Conservation (phyloP, 1,139 yeast species). For the Candida sojae region DNA sequence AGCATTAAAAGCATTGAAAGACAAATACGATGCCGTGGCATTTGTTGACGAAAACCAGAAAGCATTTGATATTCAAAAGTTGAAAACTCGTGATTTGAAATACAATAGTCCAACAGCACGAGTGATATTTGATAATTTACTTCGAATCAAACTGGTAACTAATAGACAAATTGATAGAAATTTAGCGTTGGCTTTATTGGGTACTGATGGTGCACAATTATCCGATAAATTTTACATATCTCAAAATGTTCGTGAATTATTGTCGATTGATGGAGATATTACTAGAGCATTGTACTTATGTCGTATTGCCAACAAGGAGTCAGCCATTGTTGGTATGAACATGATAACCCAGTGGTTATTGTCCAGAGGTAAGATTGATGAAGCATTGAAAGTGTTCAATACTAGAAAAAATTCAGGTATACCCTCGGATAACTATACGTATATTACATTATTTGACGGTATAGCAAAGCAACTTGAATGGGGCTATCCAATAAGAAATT, state of each 20-base stretch:
- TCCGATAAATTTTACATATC: conserved; percentile 58
- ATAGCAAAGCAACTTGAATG: conserved; percentile 43
- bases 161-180: conserved; percentile 39
- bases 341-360: conserved; percentile 53
- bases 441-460: conserved; percentile 59
- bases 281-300: conserved; percentile 57
- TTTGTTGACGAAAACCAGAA: conserved; percentile 17
- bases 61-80: conserved; percentile 14
- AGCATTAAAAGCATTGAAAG: neutral
- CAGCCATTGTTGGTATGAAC: conserved; percentile 65
- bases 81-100: conserved; percentile 23
- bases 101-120: conserved; percentile 20
- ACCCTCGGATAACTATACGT: conserved; percentile 52
- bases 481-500: conserved; percentile 30
- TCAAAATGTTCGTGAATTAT: conserved; percentile 50
- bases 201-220: conserved; percentile 56
- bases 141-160: conserved; percentile 25
- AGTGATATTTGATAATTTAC: conserved; percentile 31
- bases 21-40: conserved; percentile 19
- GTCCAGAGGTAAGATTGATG: conserved; percentile 36
- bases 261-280: conserved; percentile 45
- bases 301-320: conserved; percentile 40
- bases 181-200: conserved; percentile 53
- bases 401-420: conserved; percentile 65
- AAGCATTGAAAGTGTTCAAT: conserved; percentile 50